phyloP scores from a whole-genome alignment of 2,329 filamentous ascomycete genomes.

The Fusarium xyrophilum region DNA sequence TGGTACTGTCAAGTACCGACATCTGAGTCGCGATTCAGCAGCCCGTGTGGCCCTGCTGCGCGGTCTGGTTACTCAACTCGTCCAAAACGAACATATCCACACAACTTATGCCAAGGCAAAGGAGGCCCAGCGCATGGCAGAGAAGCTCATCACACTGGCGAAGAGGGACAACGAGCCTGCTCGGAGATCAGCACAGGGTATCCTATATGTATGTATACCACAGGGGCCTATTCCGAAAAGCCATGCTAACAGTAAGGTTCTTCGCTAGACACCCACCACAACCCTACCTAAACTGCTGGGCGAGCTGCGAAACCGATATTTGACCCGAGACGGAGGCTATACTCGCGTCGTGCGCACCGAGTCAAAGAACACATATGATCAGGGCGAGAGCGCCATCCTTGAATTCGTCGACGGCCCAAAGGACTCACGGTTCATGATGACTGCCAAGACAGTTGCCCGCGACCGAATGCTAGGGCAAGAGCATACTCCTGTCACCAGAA shows the following conservation, averaged over 20 bases:
- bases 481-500: conserved; percentile 73
- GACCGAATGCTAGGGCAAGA: conserved; percentile 61
- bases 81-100: conserved; percentile 90
- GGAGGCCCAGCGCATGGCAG: conserved; percentile 90
- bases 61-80: conserved; percentile 93
- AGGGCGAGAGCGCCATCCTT: conserved; percentile 87
- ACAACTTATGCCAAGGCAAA: conserved; percentile 98
- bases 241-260: conserved; percentile 13
- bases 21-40: conserved; percentile 82
- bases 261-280: conserved; percentile 66
- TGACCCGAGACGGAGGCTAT: conserved; percentile 83
- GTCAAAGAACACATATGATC: conserved; percentile 81
- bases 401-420: conserved; percentile 93
- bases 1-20: conserved; percentile 84
- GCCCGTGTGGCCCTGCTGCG: conserved; percentile 92
- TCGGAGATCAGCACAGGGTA: conserved; percentile 74
- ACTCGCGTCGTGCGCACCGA: conserved; percentile 93
- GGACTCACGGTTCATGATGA: conserved; percentile 95
- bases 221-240: not conserved
- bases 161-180: conserved; percentile 92
- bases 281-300: conserved; percentile 89
- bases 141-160: conserved; percentile 91
- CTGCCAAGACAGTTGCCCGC: conserved; percentile 80
- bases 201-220: conserved; percentile 78
- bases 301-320: conserved; percentile 80